Conservation (phyloP, 345 rosid genomes). For the Camelina hispida region DNA sequence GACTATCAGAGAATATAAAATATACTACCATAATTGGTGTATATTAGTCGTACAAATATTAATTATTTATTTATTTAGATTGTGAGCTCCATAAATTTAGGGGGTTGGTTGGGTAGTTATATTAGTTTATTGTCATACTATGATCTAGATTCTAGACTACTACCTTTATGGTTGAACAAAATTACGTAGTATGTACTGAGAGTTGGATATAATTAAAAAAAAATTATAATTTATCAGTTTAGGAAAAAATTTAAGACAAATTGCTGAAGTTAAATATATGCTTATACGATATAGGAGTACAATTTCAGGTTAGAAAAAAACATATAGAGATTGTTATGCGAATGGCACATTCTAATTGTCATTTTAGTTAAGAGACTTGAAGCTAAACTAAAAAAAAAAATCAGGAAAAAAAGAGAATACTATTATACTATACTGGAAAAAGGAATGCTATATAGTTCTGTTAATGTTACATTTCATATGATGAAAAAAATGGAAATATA, state of each 20-base stretch:
- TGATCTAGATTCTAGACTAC: conserved; percentile 3
- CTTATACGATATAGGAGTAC: not conserved
- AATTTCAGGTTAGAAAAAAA: not conserved
- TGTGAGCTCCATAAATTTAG: conserved; percentile 44
- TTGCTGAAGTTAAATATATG: not conserved
- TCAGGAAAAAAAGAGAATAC: not conserved
- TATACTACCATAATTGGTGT: conserved; percentile 18
- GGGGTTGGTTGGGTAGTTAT: conserved; percentile 42
- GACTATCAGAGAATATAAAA: conserved; percentile 27
- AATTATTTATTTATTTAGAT: conserved; percentile 1
- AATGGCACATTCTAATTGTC: conserved; percentile 5
- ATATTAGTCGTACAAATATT: not conserved
- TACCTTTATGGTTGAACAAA: conserved; percentile 36
- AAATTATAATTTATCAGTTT: no score
- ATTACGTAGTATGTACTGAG: not conserved
- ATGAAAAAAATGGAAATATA: not conserved
- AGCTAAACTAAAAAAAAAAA: not conserved
- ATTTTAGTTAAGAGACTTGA: not conserved
- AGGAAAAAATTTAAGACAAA: no score
- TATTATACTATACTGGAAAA: not conserved
- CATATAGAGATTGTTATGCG: conserved; percentile 11
- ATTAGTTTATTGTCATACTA: conserved; percentile 13
- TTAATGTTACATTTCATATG: not conserved
- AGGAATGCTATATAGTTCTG: not conserved
- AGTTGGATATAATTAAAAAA: not conserved